Evolutionary conservation across 1,139 yeast species (phyloP).

Genomic region (Lipomyces yarrowii): DNA sequence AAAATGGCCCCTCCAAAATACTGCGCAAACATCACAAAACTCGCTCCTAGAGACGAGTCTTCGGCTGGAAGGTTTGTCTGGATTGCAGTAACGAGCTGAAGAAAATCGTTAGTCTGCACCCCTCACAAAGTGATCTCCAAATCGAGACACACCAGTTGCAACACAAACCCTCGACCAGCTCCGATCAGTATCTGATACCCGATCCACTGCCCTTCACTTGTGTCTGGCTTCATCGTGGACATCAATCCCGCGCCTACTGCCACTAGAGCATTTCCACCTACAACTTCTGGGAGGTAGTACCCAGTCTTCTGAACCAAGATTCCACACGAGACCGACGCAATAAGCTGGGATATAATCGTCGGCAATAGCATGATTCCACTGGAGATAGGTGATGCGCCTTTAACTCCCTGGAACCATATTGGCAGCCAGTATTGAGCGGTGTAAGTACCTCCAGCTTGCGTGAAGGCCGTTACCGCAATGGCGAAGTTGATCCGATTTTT

Average conservation of each 20-base stretch:
- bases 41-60: neutral
- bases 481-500: neutral
- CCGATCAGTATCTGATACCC: neutral
- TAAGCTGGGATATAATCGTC: too few relatives aligned
- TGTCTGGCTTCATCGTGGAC: neutral
- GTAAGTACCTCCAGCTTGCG: neutral
- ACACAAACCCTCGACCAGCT: neutral
- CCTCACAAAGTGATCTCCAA: too few relatives aligned
- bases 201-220: neutral
- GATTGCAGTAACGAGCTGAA: neutral
- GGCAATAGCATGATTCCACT: neutral
- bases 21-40: neutral
- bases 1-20: neutral
- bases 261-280: neutral
- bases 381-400: neutral
- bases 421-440: neutral
- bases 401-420: neutral
- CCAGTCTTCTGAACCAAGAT: neutral
- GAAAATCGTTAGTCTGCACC: too few relatives aligned
- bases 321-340: too few relatives aligned
- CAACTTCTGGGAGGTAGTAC: neutral
- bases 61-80: neutral
- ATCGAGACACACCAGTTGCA: too few relatives aligned
- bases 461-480: neutral
- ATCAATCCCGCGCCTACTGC: neutral